Evolutionary conservation across 306 rosid genomes (phyloP).

Genomic region (Rubus parviflorus): DNA sequence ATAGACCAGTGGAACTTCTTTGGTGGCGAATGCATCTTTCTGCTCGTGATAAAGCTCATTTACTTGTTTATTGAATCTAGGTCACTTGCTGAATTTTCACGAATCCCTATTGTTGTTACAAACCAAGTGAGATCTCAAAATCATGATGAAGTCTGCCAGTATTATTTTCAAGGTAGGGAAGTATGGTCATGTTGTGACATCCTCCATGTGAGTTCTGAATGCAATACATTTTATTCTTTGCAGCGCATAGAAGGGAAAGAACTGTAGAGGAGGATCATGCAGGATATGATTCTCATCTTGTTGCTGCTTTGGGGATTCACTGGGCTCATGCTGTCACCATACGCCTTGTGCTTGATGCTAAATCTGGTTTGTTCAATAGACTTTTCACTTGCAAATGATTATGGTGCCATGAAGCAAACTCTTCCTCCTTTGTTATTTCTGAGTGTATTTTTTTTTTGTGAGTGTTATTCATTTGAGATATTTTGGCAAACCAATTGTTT

Average conservation of each 20-base stretch:
- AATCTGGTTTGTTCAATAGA: slow-evolving; percentile 52
- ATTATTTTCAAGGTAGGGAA: slow-evolving; percentile 81
- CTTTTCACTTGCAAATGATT: background rate
- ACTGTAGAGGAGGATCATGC: slow-evolving; percentile 27
- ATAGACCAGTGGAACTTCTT: slow-evolving; percentile 15
- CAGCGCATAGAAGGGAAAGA: slow-evolving; percentile 42
- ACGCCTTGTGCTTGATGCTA: slow-evolving; percentile 86
- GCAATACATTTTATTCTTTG: slow-evolving; percentile 22
- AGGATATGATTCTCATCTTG: slow-evolving; percentile 76
- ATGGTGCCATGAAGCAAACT: background rate
- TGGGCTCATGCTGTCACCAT: slow-evolving; percentile 98
- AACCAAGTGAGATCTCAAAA: slow-evolving; percentile 89
- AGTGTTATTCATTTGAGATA: too few relatives aligned
- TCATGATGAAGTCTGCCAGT: slow-evolving; percentile 59
- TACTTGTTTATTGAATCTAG: slow-evolving; percentile 38
- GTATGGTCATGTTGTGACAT: slow-evolving; percentile 18
- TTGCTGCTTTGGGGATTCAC: slow-evolving; percentile 91
- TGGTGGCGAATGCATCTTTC: slow-evolving; percentile 18
- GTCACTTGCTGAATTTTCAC: slow-evolving; percentile 90
- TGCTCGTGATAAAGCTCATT: slow-evolving; percentile 8
- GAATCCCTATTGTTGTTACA: slow-evolving; percentile 86
- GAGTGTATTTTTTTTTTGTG: background rate
- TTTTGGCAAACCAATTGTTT: background rate
- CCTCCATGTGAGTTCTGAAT: slow-evolving; percentile 21
- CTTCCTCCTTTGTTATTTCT: background rate